Evolutionary conservation across 257 asterid genomes (phyloP).

Genomic region (Nicotiana undulata): DNA sequence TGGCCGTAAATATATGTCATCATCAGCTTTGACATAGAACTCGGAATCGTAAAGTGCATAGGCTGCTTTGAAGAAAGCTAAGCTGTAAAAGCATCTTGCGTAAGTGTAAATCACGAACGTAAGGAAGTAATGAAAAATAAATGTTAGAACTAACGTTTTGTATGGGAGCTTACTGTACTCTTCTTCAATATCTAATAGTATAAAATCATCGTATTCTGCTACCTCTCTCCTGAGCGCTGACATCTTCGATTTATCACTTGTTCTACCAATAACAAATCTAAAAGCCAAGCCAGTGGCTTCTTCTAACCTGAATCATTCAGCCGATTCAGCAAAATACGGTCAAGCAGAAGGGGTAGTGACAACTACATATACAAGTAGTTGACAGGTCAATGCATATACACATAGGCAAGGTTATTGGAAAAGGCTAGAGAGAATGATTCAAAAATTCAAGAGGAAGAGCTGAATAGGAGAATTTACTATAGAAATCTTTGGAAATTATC

Average conservation of each 20-base stretch:
- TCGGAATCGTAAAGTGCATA: constrained; percentile 85
- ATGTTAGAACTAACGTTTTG: constrained; percentile 80
- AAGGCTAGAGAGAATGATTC: neutral
- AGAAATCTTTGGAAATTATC: neutral
- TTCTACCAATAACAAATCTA: constrained; percentile 83
- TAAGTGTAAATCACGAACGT: constrained; percentile 21
- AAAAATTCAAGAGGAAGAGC: neutral
- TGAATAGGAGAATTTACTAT: neutral
- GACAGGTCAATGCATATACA: neutral
- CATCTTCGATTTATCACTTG: constrained; percentile 75
- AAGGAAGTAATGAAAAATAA: neutral
- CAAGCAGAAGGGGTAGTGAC: neutral
- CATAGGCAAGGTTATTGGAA: neutral
- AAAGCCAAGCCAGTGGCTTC: constrained; percentile 98
- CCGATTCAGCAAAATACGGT: neutral
- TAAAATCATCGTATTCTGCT: constrained; percentile 75
- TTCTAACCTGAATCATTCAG: constrained; percentile 59
- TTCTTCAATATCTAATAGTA: constrained; percentile 88
- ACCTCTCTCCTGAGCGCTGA: constrained; percentile 74
- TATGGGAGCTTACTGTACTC: constrained; percentile 99
- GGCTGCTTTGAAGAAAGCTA: constrained; percentile 97
- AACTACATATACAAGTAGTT: neutral
- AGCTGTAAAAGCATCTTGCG: constrained; percentile 36
- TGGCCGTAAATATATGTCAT: constrained; percentile 94
- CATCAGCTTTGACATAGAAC: constrained; percentile 96